These are phyloP conservation scores for Tulasnella sp. DNA, from an alignment of 768 basidiomycete species.

Conservation along the genomic window DNA sequence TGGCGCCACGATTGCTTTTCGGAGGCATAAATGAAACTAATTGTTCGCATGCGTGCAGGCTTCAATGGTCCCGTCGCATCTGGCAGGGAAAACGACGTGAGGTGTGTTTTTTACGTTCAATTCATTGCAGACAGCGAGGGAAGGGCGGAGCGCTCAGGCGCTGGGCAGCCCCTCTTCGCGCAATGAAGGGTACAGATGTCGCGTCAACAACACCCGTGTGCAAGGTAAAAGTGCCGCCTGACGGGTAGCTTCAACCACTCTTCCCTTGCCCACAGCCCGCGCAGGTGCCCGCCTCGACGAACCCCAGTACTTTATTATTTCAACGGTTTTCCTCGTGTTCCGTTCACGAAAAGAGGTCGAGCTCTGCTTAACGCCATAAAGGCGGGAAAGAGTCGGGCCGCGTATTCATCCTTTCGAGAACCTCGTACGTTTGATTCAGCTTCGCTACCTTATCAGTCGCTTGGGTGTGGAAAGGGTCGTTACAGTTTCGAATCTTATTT, in stretches of 20 bases:
- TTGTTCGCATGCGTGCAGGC: not conserved
- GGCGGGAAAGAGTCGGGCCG: slow-evolving; percentile 18
- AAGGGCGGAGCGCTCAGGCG: not conserved
- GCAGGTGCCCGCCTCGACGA: not conserved
- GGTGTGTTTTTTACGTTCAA: not conserved
- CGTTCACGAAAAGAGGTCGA: not conserved
- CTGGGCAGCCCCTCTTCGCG: not conserved
- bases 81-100: not conserved
- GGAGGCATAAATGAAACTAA: not conserved
- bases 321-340: not conserved
- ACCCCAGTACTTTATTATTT: slow-evolving; percentile 16
- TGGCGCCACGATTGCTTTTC: no score
- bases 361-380: slow-evolving; percentile 10
- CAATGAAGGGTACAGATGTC: not conserved
- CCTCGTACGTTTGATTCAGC: not conserved
- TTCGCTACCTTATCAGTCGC: no score
- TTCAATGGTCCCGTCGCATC: not conserved
- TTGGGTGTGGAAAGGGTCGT: not conserved
- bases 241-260: not conserved
- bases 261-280: not conserved
- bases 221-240: slow-evolving; percentile 15
- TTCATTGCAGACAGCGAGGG: not conserved
- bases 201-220: not conserved
- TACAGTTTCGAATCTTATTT: not conserved
- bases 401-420: not conserved